Conservation (phyloP, 139 green algal genomes). For the Micractinium conductrix region DNA sequence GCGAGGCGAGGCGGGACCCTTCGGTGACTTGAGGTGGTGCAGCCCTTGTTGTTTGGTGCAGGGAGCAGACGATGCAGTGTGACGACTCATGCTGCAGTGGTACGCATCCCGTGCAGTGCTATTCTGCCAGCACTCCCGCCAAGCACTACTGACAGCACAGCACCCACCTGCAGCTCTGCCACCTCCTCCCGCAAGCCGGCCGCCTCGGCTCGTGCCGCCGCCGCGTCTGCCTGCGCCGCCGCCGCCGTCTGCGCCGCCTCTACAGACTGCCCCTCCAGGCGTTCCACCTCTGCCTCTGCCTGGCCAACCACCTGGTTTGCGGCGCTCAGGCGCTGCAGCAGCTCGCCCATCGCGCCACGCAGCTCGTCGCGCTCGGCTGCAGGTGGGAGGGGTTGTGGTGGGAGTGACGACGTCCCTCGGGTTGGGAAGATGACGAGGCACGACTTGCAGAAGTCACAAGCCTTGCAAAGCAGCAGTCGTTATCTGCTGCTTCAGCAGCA, state of each 20-base stretch:
- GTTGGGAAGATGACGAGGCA: too few species aligned
- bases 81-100: too few species aligned
- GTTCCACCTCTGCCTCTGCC: not conserved
- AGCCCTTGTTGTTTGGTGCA: too few species aligned
- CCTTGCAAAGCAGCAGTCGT: too few species aligned
- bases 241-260: not conserved
- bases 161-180: constrained; percentile 10
- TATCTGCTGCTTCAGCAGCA: too few species aligned
- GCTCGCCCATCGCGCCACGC: constrained; percentile 1
- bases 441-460: too few species aligned
- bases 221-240: constrained; percentile 1
- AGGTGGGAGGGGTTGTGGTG: not conserved
- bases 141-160: not conserved
- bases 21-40: too few species aligned
- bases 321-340: constrained; percentile 6
- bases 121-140: too few species aligned
- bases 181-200: not conserved
- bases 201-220: not conserved
- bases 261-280: not conserved
- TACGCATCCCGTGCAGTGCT: too few species aligned
- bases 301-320: constrained; percentile 15
- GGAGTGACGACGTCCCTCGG: too few species aligned
- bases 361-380: constrained; percentile 36
- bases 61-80: too few species aligned
- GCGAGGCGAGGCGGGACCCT: too few species aligned